Conservation (phyloP, 2,329 filamentous ascomycete genomes). For the Fusarium bulbicola region DNA sequence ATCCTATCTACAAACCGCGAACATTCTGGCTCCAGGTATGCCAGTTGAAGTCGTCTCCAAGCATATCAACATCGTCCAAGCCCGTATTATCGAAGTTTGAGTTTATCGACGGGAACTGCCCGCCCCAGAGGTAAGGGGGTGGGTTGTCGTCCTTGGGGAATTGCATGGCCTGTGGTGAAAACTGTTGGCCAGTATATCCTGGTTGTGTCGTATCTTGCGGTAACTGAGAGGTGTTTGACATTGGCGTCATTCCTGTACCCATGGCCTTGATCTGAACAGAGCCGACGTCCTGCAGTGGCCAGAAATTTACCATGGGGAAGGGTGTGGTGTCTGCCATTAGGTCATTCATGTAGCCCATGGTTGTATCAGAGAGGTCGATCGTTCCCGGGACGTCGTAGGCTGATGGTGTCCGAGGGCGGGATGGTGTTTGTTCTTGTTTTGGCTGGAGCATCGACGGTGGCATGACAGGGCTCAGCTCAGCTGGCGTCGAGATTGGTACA, state of each 20-base stretch:
- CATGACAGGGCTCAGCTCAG: conserved; percentile 10
- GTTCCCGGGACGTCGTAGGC: conserved; percentile 21
- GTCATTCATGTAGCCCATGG: conserved; percentile 44
- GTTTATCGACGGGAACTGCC: conserved; percentile 45
- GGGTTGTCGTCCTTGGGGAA: conserved; percentile 47
- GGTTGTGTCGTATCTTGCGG: conserved; percentile 12
- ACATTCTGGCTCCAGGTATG: conserved; percentile 58
- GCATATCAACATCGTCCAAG: conserved; percentile 50
- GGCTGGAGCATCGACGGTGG: conserved; percentile 29
- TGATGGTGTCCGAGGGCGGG: conserved; percentile 31
- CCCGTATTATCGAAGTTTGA: conserved; percentile 41
- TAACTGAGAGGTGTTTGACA: neutral
- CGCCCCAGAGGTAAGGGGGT: conserved; percentile 55
- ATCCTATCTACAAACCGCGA: conserved; percentile 50
- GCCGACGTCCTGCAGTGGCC: conserved; percentile 37
- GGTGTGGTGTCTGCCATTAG: conserved; percentile 20
- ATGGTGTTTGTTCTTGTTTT: conserved; percentile 13
- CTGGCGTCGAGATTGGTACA: conserved; percentile 21
- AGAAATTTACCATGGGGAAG: conserved; percentile 33
- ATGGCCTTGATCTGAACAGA: conserved; percentile 32
- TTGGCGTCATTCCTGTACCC: neutral
- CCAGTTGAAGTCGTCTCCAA: conserved; percentile 59
- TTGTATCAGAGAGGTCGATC: conserved; percentile 42
- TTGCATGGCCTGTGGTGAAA: conserved; percentile 35
- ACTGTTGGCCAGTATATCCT: conserved; percentile 11